Conservation (phyloP, 208 protist genomes). For the Trypanosoma cruzi region DNA sequence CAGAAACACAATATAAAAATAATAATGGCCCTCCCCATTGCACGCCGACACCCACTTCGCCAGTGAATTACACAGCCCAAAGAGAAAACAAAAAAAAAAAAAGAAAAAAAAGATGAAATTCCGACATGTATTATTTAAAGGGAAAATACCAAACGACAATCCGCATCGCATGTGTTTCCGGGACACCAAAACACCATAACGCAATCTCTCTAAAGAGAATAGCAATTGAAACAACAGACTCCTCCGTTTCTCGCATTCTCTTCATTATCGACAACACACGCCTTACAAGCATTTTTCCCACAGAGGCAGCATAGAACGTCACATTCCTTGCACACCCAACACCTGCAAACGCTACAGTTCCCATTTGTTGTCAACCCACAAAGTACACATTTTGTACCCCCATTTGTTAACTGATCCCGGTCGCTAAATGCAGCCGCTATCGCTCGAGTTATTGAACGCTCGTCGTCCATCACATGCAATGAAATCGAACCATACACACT, state of each 20-base stretch:
- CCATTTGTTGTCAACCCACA: conserved; percentile 21
- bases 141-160: no score
- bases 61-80: no score
- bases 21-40: no score
- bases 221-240: conserved; percentile 18
- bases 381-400: conserved; percentile 25
- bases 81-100: no score
- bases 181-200: no score
- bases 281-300: conserved; percentile 31
- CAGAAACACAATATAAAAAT: no score
- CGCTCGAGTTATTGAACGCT: not conserved
- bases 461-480: conserved; percentile 8
- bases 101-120: no score
- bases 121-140: no score
- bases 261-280: conserved; percentile 30
- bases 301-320: conserved; percentile 34
- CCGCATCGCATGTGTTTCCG: no score
- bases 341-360: conserved; percentile 33
- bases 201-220: not conserved
- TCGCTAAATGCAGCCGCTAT: not conserved
- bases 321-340: conserved; percentile 38
- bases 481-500: conserved; percentile 15
- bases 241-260: not conserved
- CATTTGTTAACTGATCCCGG: not conserved
- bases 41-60: no score